Evolutionary conservation across 73 alveolate species (phyloP).

Genomic region (Paramecium bursaria): DNA sequence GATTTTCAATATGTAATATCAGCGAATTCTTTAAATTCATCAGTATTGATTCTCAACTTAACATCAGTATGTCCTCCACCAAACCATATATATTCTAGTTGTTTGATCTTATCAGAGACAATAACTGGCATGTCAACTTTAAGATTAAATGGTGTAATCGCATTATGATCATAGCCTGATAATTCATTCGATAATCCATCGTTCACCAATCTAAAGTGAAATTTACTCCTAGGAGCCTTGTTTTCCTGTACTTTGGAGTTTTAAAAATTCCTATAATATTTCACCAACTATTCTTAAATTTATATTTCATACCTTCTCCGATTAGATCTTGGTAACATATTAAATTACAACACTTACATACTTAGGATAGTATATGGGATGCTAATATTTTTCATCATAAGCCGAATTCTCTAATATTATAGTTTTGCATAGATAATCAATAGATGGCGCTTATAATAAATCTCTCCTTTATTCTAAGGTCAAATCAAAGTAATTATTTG

Average conservation of each 20-base stretch:
- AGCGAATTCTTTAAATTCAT: too few species aligned
- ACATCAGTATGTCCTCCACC: constrained; percentile 68
- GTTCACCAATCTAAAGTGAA: constrained; percentile 55
- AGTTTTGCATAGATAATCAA: constrained; percentile 55
- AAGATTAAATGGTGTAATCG: constrained; percentile 61
- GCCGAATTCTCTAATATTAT: constrained; percentile 42
- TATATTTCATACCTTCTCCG: constrained; percentile 47
- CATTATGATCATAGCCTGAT: constrained; percentile 58
- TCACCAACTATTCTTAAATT: constrained; percentile 9
- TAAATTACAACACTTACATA: constrained; percentile 54
- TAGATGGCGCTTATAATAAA: constrained; percentile 46
- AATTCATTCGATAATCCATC: constrained; percentile 47
- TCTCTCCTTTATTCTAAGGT: constrained; percentile 36
- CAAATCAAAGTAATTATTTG: constrained; percentile 54
- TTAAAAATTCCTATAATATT: constrained; percentile 42
- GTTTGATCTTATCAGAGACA: constrained; percentile 31
- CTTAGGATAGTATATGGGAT: constrained; percentile 31
- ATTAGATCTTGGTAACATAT: constrained; percentile 44
- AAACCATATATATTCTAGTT: constrained; percentile 62
- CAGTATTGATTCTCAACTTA: constrained; percentile 23
- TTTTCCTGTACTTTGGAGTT: constrained; percentile 35
- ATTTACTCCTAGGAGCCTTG: constrained; percentile 36
- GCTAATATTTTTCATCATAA: constrained; percentile 13
- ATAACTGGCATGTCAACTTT: constrained; percentile 37
- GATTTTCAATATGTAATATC: too few species aligned